Base-by-base conservation (phyloP, 176 grass and related monocot species). In the Aegilops bicornis region DNA sequence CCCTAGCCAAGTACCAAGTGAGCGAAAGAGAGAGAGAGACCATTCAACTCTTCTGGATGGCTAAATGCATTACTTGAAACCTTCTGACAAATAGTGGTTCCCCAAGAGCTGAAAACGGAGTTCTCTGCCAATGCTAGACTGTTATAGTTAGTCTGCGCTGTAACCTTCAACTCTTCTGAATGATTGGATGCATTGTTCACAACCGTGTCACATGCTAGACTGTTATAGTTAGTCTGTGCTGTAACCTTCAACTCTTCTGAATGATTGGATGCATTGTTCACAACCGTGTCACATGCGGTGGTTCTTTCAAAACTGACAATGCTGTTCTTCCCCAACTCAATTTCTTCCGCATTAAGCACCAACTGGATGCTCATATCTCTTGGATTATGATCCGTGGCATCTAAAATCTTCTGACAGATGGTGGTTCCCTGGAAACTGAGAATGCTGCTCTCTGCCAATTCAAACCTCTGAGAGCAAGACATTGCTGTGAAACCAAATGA, bases 401-500 rank as follows among this genome's bases (percentile, higher is more conserved):
- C 85, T 60, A 89, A 47, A 69, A 85, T 22, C 52, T 97, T 97
- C 67, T 92, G 82, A 61, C 91, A 94, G 85, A 97, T 82, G 37
- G 85, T 91, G 75, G 91, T 90, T 83, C 85, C 92, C 45, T 85
- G 85, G 85, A 97, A 97, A 73, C 79, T 87, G 47, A 94, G 82
- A 83, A 97, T 29, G 64, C 63, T 76, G 64, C 86, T 68, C 73
- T 79, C 69, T 67, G 81, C 69, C 67, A 97, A 62, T 17, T 92
- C 80, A 70, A 82, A 25, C 79, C 80, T 86, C 11, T 94, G 88
- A 85, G 69, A 80, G 50, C 42, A 66, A 5, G 68, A 62, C 85
- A 94, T 87, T 80, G 68, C 35, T 79, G 64, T 87, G 83, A 97
- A 97, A 69, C 85, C 87, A 75, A 97, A 94, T 25, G 85, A 88